Percentiles rank a stretch among this genome's conserved stretches.
These are phyloP conservation scores for Furcasterigmium furcatum DNA, from an alignment of 2,329 filamentous ascomycete species.

Conservation along the genomic window DNA sequence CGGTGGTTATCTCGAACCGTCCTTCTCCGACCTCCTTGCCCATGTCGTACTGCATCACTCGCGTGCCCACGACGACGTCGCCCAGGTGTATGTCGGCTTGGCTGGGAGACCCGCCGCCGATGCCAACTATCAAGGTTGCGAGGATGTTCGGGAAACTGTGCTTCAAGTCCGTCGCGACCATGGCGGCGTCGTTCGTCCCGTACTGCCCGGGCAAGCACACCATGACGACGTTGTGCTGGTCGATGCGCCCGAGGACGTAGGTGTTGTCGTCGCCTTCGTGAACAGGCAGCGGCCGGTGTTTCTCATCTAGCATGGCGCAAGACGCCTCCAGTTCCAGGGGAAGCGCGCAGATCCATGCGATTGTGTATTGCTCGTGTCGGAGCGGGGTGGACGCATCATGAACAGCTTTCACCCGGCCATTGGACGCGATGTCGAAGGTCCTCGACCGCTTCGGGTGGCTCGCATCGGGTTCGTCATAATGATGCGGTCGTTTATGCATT, in stretches of 20 bases:
- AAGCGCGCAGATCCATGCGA: slow-evolving; percentile 17
- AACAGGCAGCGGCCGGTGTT: slow-evolving; percentile 2
- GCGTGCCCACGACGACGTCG: slow-evolving; percentile 14
- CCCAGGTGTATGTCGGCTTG: slow-evolving; percentile 12
- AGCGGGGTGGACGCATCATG: background rate
- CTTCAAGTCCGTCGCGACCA: slow-evolving; percentile 8
- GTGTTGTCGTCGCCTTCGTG: slow-evolving; percentile 1
- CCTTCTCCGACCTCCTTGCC: slow-evolving; percentile 10
- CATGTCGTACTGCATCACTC: slow-evolving; percentile 15
- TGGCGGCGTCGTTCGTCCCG: slow-evolving; percentile 1
- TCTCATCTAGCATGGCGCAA: slow-evolving; percentile 13
- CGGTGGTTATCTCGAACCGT: slow-evolving; percentile 6
- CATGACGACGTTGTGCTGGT: slow-evolving; percentile 5
- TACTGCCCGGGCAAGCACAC: slow-evolving; percentile 3
- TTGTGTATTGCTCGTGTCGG: slow-evolving; percentile 8
- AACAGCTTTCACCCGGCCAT: background rate
- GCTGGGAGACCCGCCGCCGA: slow-evolving; percentile 20
- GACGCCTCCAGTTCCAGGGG: slow-evolving; percentile 12
- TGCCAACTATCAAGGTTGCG: slow-evolving; percentile 18
- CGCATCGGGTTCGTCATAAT: background rate
- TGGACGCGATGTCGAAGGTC: background rate
- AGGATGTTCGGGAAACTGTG: slow-evolving; percentile 9
- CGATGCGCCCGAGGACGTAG: background rate
- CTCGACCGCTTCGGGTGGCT: background rate
- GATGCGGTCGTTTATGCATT: background rate